Percentiles rank a stretch among this genome's conserved stretches.
phyloP scores from a whole-genome alignment of 1,139 yeast genomes.

The Suhomyces bolitotheri region DNA sequence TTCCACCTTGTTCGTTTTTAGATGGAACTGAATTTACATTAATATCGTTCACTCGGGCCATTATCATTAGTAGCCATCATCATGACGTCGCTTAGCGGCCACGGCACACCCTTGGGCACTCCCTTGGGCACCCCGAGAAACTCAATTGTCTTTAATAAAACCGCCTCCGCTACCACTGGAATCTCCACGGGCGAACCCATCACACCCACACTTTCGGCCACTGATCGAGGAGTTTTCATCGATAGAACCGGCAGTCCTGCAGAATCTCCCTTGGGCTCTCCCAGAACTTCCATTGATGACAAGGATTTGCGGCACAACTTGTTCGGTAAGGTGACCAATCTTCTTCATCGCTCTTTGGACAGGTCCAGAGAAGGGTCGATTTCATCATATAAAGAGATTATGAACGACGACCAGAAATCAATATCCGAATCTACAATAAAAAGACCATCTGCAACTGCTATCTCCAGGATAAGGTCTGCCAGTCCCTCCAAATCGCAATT shows the following conservation, averaged over 20 bases:
- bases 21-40: slow-evolving; percentile 1
- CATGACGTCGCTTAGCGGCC: slow-evolving; percentile 9
- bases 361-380: slow-evolving; percentile 14
- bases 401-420: slow-evolving; percentile 6
- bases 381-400: slow-evolving; percentile 12
- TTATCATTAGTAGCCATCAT: slow-evolving; percentile 1
- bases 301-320: slow-evolving; percentile 26
- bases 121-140: slow-evolving; percentile 6
- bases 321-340: slow-evolving; percentile 36
- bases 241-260: slow-evolving; percentile 5
- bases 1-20: neutral
- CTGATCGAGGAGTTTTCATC: slow-evolving; percentile 4
- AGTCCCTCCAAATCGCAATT: neutral
- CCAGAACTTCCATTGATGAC: slow-evolving; percentile 14
- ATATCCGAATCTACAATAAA: slow-evolving; percentile 5
- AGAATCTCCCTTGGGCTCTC: slow-evolving; percentile 13
- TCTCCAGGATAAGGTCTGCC: slow-evolving; percentile 3
- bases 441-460: slow-evolving; percentile 2
- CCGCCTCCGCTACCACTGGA: slow-evolving; percentile 18
- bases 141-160: slow-evolving; percentile 10
- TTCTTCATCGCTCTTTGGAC: slow-evolving; percentile 26
- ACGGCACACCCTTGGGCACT: slow-evolving; percentile 2
- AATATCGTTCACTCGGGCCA: too few relatives aligned
- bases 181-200: slow-evolving; percentile 19
- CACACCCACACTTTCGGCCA: slow-evolving; percentile 17